phyloP scores from a whole-genome alignment of 306 rosid species.

The Clitoria ternatea region DNA sequence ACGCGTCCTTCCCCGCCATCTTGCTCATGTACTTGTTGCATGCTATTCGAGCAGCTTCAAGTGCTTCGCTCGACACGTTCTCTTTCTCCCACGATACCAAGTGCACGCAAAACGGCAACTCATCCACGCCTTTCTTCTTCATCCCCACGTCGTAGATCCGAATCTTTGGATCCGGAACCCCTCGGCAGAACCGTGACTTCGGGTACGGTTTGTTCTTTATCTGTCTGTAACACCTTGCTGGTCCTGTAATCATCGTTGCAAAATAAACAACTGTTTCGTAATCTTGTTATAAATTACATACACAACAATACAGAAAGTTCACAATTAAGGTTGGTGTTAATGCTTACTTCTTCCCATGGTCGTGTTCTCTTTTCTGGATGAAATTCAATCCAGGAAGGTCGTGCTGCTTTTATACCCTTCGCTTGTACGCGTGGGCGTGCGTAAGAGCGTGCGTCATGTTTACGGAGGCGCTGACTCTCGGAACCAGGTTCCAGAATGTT shows the following conservation, averaged over 20 bases:
- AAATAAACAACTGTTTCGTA: too few relatives aligned
- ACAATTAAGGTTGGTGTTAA: not conserved
- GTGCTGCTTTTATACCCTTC: conserved; percentile 6
- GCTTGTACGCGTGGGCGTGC: not conserved
- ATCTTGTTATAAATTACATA: too few relatives aligned
- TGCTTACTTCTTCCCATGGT: conserved; percentile 25
- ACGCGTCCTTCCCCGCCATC: conserved; percentile 71
- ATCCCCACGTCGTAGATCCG: conserved; percentile 67
- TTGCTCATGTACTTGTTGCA: conserved; percentile 83
- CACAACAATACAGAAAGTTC: too few relatives aligned
- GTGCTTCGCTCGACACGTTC: conserved; percentile 47
- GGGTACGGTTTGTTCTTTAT: conserved; percentile 73
- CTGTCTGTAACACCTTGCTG: conserved; percentile 73
- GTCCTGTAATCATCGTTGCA: too few relatives aligned
- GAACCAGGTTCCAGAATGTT: not conserved
- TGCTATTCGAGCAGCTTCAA: conserved; percentile 77
- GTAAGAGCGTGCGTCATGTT: conserved; percentile 38
- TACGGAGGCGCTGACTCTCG: rapidly evolving
- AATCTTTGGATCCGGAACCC: conserved; percentile 70
- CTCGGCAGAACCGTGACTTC: conserved; percentile 63
- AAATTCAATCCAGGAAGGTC: not conserved
- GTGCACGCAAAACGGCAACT: conserved; percentile 38
- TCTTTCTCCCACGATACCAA: conserved; percentile 37
- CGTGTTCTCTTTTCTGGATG: not conserved
- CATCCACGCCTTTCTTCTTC: conserved; percentile 71